These are phyloP conservation scores for Globisporangium splendens DNA, from an alignment of 352 stramenopile genomes.

Conservation along the genomic window DNA sequence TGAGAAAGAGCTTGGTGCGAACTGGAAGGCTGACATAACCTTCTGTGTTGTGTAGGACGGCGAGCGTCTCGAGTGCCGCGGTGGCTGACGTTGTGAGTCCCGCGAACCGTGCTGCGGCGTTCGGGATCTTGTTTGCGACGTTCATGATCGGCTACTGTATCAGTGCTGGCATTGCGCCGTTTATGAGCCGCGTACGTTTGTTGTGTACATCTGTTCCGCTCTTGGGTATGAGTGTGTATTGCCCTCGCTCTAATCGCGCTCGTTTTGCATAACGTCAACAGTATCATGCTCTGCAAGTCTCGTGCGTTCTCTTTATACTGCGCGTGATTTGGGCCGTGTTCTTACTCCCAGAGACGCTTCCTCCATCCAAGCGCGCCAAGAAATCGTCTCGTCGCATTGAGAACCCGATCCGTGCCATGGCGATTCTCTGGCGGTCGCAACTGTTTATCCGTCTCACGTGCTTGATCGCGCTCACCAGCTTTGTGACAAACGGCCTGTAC, in stretches of 20 bases:
- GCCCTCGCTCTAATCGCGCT: too few relatives aligned
- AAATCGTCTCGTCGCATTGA: conserved; percentile 31
- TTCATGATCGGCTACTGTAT: conserved; percentile 56
- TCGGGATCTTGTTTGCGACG: conserved; percentile 54
- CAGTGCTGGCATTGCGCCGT: conserved; percentile 42
- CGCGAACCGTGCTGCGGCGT: conserved; percentile 47
- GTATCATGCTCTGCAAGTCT: conserved; percentile 46
- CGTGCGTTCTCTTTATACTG: conserved; percentile 38
- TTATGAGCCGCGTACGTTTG: conserved; percentile 44
- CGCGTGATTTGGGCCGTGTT: conserved; percentile 54
- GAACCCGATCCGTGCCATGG: conserved; percentile 59
- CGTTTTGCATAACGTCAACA: too few relatives aligned
- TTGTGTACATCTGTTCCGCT: not conserved
- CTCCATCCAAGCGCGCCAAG: conserved; percentile 23
- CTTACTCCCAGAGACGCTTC: conserved; percentile 58
- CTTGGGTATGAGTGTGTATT: too few relatives aligned
- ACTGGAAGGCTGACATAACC: too few relatives aligned
- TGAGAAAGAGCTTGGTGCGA: too few relatives aligned
- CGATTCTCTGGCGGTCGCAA: conserved; percentile 59
- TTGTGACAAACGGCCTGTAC: conserved; percentile 51
- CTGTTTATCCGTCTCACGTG: conserved; percentile 62
- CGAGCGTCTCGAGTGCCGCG: conserved; percentile 51
- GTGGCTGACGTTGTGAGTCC: conserved; percentile 59
- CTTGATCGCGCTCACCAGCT: conserved; percentile 67
- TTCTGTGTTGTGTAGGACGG: conserved; percentile 23